Evolutionary conservation across 78 protist species (phyloP).

Genomic region (Dictyostelium brefeldianum): DNA sequence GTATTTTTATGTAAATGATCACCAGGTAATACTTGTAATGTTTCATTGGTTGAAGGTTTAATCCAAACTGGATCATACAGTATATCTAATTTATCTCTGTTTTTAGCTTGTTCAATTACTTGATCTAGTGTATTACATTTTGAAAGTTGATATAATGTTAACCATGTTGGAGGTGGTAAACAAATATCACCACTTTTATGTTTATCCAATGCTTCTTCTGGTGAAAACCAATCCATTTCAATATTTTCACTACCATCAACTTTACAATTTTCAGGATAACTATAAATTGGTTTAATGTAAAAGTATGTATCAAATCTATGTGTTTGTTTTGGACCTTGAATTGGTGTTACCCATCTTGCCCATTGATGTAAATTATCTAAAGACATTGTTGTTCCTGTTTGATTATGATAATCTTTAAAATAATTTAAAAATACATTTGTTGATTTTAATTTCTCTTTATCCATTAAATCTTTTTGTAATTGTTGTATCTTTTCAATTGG

Average conservation of each 20-base stretch:
- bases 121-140: constrained; percentile 19
- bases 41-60: neutral
- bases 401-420: neutral
- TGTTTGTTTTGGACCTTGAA: neutral
- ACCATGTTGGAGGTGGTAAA: constrained; percentile 72
- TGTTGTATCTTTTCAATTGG: neutral
- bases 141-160: constrained; percentile 55
- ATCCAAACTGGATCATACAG: constrained; percentile 27
- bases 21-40: neutral
- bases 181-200: constrained; percentile 26
- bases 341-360: constrained; percentile 75
- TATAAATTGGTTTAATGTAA: constrained; percentile 34
- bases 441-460: neutral
- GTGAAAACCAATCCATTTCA: constrained; percentile 71
- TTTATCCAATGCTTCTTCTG: constrained; percentile 52
- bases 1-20: neutral
- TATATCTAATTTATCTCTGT: neutral
- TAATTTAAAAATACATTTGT: neutral
- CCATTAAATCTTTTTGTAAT: neutral
- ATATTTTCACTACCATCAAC: constrained; percentile 45
- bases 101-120: neutral
- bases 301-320: constrained; percentile 61
- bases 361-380: constrained; percentile 35
- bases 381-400: neutral
- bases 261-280: constrained; percentile 11